Percentiles rank a stretch among this genome's conserved stretches.
phyloP scores from a whole-genome alignment of 441 rosid genomes.

The Theobroma grandiflorum region DNA sequence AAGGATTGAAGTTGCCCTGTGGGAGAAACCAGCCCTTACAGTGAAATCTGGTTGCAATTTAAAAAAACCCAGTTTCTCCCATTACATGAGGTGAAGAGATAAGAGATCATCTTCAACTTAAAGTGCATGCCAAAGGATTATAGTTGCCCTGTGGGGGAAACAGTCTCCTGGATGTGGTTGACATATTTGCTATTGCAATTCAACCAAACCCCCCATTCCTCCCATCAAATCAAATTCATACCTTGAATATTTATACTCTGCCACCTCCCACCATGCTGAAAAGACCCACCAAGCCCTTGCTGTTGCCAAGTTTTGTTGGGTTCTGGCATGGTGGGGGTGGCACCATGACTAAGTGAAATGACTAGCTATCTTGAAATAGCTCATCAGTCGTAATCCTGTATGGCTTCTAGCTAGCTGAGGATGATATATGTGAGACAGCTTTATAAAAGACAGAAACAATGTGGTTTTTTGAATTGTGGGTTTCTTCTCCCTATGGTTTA shows the following conservation, averaged over 20 bases:
- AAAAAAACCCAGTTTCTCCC: background rate
- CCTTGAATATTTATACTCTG: constrained; percentile 1
- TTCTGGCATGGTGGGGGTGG: constrained; percentile 18
- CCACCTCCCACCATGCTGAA: constrained; percentile 25
- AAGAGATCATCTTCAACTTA: background rate
- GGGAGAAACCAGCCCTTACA: background rate
- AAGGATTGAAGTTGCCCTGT: constrained; percentile 24
- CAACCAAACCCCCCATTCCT: background rate
- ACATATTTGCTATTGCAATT: background rate
- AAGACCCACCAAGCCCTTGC: background rate
- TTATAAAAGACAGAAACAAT: background rate
- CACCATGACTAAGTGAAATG: constrained; percentile 21
- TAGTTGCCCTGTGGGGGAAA: constrained; percentile 4
- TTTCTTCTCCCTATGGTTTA: constrained; percentile 27
- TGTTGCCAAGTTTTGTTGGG: background rate
- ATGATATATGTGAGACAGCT: background rate
- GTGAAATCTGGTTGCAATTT: background rate
- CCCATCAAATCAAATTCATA: constrained; percentile 17
- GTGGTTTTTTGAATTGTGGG: background rate
- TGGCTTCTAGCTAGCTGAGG: background rate
- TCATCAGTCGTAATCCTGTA: background rate
- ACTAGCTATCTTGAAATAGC: background rate
- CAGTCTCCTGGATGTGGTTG: background rate
- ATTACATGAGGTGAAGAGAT: constrained; percentile 2
- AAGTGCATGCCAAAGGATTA: constrained; percentile 42